A percentile compares a stretch with the other conserved stretches of the same genome.
phyloP scores from a whole-genome alignment of 768 basidiomycete genomes.

The Mycena haematopus region DNA sequence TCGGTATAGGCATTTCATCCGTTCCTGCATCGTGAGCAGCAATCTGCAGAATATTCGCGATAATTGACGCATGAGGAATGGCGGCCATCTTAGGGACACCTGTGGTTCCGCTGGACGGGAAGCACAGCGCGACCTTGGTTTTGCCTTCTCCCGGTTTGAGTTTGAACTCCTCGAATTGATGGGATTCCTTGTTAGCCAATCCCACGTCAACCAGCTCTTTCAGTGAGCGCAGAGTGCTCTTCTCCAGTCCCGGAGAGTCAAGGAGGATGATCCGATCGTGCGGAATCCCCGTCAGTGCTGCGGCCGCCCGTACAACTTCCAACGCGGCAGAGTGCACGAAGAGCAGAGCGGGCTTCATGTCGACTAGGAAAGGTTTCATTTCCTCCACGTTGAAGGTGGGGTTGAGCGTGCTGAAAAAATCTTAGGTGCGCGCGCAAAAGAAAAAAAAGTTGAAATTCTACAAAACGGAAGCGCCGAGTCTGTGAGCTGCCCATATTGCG shows the following conservation, averaged over 20 bases:
- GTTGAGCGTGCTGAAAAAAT: conserved; percentile 18
- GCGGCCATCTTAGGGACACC: conserved; percentile 52
- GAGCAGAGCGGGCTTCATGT: conserved; percentile 19
- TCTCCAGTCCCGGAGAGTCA: neutral
- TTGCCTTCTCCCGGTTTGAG: conserved; percentile 53
- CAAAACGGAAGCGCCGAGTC: conserved; percentile 46
- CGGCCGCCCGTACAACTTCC: neutral
- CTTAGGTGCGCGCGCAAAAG: conserved; percentile 27
- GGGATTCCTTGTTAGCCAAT: neutral
- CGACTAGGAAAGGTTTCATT: neutral
- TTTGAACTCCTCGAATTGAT: conserved; percentile 44
- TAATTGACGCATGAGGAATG: conserved; percentile 35
- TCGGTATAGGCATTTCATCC: conserved; percentile 37
- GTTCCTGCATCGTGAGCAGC: conserved; percentile 31
- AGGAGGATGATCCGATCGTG: neutral
- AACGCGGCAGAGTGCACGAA: conserved; percentile 10
- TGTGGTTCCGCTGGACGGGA: conserved; percentile 61
- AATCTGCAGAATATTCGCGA: conserved; percentile 47
- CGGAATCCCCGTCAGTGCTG: neutral
- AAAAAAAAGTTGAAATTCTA: conserved; percentile 24
- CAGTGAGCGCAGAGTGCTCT: neutral
- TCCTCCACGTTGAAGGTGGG: conserved; percentile 16
- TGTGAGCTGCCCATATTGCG: conserved; percentile 45
- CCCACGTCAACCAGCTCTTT: conserved; percentile 11
- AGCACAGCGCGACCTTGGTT: conserved; percentile 55